These are phyloP conservation scores for Peziza echinospora DNA, from an alignment of 495 filamentous ascomycete species.

Conservation along the genomic window DNA sequence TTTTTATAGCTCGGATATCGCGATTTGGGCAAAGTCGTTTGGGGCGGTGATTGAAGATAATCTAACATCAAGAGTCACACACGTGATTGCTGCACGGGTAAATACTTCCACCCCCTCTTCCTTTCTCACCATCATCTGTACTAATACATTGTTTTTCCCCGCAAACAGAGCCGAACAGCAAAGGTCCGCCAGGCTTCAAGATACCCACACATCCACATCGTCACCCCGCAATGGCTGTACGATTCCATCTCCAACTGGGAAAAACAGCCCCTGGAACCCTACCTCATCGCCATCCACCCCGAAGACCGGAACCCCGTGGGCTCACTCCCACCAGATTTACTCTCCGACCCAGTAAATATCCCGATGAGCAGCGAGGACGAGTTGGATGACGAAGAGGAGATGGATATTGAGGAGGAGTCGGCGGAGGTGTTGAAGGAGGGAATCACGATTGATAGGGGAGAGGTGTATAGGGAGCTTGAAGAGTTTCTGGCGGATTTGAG, in stretches of 20 bases:
- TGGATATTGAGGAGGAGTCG: slow-evolving; percentile 20
- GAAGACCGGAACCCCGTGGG: slow-evolving; percentile 29
- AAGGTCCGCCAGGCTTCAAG: slow-evolving; percentile 66
- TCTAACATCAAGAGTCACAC: slow-evolving; percentile 37
- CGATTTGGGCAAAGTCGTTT: slow-evolving; percentile 62
- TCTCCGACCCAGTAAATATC: slow-evolving; percentile 13
- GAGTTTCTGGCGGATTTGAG: slow-evolving; percentile 40
- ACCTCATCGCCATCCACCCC: slow-evolving; percentile 42
- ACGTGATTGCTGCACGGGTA: slow-evolving; percentile 39
- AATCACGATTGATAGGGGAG: slow-evolving; percentile 33
- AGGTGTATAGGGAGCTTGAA: slow-evolving; percentile 48
- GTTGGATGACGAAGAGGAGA: slow-evolving; percentile 28
- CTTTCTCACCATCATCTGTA: too few species aligned
- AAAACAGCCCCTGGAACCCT: slow-evolving; percentile 50
- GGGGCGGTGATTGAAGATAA: slow-evolving; percentile 49
- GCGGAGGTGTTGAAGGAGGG: slow-evolving; percentile 29
- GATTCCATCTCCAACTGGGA: slow-evolving; percentile 63
- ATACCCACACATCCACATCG: slow-evolving; percentile 57
- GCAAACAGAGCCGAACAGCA: slow-evolving; percentile 56
- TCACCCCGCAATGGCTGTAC: slow-evolving; percentile 70
- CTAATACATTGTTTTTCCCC: slow-evolving; percentile 5
- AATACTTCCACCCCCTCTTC: too few species aligned
- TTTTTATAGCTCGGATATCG: slow-evolving; percentile 50
- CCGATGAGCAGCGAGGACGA: slow-evolving; percentile 21
- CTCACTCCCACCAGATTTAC: slow-evolving; percentile 13